phyloP scores from a whole-genome alignment of 2,329 filamentous ascomycete species.

The Microthyrium microscopicum region DNA sequence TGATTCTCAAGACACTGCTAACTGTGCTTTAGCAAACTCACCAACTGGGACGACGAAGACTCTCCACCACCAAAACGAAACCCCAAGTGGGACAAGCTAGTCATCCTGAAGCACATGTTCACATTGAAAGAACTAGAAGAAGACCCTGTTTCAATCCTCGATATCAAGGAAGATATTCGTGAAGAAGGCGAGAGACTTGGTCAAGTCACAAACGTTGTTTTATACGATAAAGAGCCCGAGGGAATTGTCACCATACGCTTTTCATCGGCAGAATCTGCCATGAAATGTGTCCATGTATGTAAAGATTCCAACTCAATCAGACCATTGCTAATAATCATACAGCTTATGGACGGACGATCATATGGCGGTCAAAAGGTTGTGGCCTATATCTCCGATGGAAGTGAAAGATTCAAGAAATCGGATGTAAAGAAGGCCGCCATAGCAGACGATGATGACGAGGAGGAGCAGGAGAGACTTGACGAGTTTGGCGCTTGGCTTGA shows the following conservation, averaged over 20 bases:
- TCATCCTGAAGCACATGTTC: conserved; percentile 88
- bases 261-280: conserved; percentile 50
- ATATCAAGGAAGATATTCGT: conserved; percentile 88
- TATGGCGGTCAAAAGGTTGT: conserved; percentile 59
- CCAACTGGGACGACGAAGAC: conserved; percentile 91
- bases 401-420: conserved; percentile 57
- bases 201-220: conserved; percentile 70
- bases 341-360: conserved; percentile 55
- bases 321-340: not conserved
- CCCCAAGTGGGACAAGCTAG: conserved; percentile 56
- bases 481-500: conserved; percentile 8
- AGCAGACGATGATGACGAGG: conserved; percentile 29
- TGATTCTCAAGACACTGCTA: not conserved
- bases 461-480: conserved; percentile 30
- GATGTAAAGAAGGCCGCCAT: conserved; percentile 27
- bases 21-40: conserved; percentile 48
- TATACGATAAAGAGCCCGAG: conserved; percentile 74
- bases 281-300: conserved; percentile 54
- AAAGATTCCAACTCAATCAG: conserved; percentile 8
- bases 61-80: conserved; percentile 36
- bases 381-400: conserved; percentile 54
- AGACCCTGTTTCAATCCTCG: conserved; percentile 64
- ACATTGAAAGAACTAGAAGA: conserved; percentile 36
- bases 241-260: conserved; percentile 81
- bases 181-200: conserved; percentile 81